Evolutionary conservation across 2,329 filamentous ascomycete species (phyloP).

Genomic region (Neopestalotiopsis sp.): DNA sequence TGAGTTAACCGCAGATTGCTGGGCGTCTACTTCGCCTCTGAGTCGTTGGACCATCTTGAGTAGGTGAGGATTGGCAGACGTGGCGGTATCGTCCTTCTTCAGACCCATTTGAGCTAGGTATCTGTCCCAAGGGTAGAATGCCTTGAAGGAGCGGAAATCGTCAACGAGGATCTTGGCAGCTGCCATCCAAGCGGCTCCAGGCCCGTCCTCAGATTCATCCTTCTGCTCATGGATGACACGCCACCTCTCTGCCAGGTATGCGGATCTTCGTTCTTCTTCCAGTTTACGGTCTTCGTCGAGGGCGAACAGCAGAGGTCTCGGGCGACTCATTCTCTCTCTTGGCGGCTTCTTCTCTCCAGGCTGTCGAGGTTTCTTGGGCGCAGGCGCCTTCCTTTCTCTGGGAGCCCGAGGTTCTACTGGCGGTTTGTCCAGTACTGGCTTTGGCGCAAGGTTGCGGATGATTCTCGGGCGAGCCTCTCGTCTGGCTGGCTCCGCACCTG

Average conservation of each 20-base stretch:
- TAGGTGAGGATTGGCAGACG: constrained; percentile 47
- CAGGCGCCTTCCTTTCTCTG: constrained; percentile 7
- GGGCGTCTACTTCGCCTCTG: constrained; percentile 47
- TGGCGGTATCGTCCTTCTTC: constrained; percentile 39
- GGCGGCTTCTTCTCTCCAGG: neutral
- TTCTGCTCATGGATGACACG: constrained; percentile 43
- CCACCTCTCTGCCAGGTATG: constrained; percentile 40
- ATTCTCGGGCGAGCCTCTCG: constrained; percentile 10
- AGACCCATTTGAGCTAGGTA: constrained; percentile 64
- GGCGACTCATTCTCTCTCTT: constrained; percentile 21
- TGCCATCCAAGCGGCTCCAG: constrained; percentile 60
- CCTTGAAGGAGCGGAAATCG: constrained; percentile 67
- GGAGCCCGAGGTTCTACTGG: neutral
- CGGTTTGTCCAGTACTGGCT: neutral
- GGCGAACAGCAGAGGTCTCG: constrained; percentile 37
- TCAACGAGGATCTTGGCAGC: constrained; percentile 65
- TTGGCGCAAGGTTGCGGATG: neutral
- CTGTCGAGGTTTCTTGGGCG: constrained; percentile 8
- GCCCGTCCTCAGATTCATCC: constrained; percentile 42
- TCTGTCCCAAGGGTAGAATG: constrained; percentile 72
- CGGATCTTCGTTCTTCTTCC: constrained; percentile 38
- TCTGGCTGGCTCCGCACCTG: neutral
- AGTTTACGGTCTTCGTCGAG: constrained; percentile 34
- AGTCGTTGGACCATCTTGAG: constrained; percentile 62
- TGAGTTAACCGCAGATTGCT: constrained; percentile 20